These are phyloP conservation scores for Penicillium parvum DNA, from an alignment of 495 filamentous ascomycete species.

Conservation along the genomic window DNA sequence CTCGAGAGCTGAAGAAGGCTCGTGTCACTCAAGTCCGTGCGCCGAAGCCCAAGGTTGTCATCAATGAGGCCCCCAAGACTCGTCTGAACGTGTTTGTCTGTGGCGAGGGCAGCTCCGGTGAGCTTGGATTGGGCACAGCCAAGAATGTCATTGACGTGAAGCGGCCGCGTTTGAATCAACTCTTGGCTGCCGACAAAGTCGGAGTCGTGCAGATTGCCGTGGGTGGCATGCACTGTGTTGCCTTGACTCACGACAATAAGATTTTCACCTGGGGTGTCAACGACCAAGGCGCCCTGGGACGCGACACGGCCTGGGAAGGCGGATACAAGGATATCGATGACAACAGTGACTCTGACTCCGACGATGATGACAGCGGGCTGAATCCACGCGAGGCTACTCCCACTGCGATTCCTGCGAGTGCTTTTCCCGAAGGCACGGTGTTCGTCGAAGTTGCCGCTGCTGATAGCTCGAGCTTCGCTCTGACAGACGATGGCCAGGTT, in stretches of 20 bases:
- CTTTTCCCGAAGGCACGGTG: slow-evolving; percentile 50
- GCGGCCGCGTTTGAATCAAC: slow-evolving; percentile 60
- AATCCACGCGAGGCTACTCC: slow-evolving; percentile 61
- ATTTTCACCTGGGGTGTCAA: slow-evolving; percentile 68
- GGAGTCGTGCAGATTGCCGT: slow-evolving; percentile 58
- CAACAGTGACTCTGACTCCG: slow-evolving; percentile 45
- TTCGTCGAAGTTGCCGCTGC: slow-evolving; percentile 59
- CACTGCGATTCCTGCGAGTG: slow-evolving; percentile 45
- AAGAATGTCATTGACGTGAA: slow-evolving; percentile 63
- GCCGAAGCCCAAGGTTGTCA: slow-evolving; percentile 27
- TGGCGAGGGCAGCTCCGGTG: slow-evolving; percentile 63
- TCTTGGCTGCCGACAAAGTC: slow-evolving; percentile 52
- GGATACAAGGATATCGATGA: slow-evolving; percentile 62
- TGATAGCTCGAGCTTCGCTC: slow-evolving; percentile 60
- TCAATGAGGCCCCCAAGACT: slow-evolving; percentile 42
- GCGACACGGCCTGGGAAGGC: slow-evolving; percentile 57
- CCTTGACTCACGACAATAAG: slow-evolving; percentile 57
- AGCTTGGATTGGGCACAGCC: slow-evolving; percentile 60
- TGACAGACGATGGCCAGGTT: slow-evolving; percentile 62
- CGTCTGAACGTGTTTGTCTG: slow-evolving; percentile 64
- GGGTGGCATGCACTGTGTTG: slow-evolving; percentile 63
- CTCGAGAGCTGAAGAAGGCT: slow-evolving; percentile 27
- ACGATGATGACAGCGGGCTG: slow-evolving; percentile 53
- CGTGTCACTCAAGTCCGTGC: slow-evolving; percentile 5
- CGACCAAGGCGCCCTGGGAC: slow-evolving; percentile 60